Conservation (phyloP, 2,329 filamentous ascomycete species). For the Trichoderma polysporum region DNA sequence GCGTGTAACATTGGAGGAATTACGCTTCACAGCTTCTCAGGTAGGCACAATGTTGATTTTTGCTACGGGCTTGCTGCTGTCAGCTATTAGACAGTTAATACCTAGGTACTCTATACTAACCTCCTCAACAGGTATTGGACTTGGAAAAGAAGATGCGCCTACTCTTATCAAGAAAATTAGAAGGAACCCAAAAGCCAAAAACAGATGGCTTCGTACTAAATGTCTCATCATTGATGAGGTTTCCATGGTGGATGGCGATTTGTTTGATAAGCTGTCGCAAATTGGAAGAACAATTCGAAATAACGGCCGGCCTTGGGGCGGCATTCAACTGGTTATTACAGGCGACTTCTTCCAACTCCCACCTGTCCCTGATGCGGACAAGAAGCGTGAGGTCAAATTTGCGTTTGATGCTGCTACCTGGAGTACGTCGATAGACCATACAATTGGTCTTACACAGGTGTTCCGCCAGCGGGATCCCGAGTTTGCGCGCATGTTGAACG, state of each 20-base stretch:
- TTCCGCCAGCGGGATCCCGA: constrained; percentile 90
- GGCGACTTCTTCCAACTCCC: constrained; percentile 98
- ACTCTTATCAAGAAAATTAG: constrained; percentile 88
- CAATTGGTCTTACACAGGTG: constrained; percentile 90
- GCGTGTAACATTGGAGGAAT: constrained; percentile 97
- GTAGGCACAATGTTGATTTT: constrained; percentile 37
- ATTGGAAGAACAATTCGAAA: constrained; percentile 84
- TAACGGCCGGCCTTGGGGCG: constrained; percentile 89
- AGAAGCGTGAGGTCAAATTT: constrained; percentile 71
- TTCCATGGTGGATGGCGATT: constrained; percentile 96
- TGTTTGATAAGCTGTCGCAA: constrained; percentile 93
- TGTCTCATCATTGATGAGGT: constrained; percentile 91
- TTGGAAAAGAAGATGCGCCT: constrained; percentile 83
- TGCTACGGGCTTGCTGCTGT: neutral
- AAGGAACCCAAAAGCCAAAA: constrained; percentile 81
- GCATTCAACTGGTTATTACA: constrained; percentile 92
- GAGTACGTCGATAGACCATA: constrained; percentile 90
- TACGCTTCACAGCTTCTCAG: constrained; percentile 92
- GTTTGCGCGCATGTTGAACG: constrained; percentile 94
- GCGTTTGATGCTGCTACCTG: constrained; percentile 91
- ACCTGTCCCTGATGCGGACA: constrained; percentile 78
- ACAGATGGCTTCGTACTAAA: constrained; percentile 84
- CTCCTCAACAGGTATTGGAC: constrained; percentile 60
- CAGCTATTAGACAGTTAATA: neutral
- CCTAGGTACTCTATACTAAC: neutral